Evolutionary conservation across 2,329 filamentous ascomycete genomes (phyloP).

Genomic region (Aspergillus sp.): DNA sequence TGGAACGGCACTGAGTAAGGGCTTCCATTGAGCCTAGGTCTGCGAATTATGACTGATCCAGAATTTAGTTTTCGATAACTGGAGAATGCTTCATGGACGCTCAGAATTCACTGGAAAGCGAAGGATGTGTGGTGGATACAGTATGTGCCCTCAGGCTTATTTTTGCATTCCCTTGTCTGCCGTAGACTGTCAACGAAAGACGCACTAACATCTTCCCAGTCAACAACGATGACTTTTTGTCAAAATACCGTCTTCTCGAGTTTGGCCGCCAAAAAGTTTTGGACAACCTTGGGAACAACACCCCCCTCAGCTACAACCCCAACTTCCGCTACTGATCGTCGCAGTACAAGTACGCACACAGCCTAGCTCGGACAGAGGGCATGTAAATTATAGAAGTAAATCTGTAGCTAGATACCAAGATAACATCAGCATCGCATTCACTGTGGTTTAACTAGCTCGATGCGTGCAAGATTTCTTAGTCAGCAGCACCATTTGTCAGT

Average conservation of each 20-base stretch:
- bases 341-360: not conserved
- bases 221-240: constrained; percentile 77
- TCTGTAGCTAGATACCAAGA: not conserved
- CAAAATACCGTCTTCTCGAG: constrained; percentile 72
- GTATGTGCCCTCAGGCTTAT: constrained; percentile 53
- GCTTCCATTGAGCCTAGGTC: not conserved
- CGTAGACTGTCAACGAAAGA: not conserved
- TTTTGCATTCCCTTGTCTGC: not conserved
- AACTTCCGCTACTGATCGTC: constrained; percentile 9
- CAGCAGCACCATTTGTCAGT: constrained; percentile 15
- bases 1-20: constrained; percentile 72
- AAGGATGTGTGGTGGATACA: constrained; percentile 87
- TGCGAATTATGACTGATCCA: constrained; percentile 9
- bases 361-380: too few relatives aligned
- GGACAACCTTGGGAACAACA: constrained; percentile 29
- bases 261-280: constrained; percentile 45
- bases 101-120: constrained; percentile 78
- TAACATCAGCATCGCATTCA: not conserved
- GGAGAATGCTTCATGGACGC: constrained; percentile 87
- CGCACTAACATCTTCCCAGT: constrained; percentile 49
- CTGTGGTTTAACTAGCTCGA: too few relatives aligned
- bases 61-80: constrained; percentile 83
- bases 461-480: not conserved
- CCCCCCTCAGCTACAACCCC: constrained; percentile 7
- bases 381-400: not conserved